phyloP scores from a whole-genome alignment of 2,329 filamentous ascomycete species.

The Colletotrichum brevisporum region DNA sequence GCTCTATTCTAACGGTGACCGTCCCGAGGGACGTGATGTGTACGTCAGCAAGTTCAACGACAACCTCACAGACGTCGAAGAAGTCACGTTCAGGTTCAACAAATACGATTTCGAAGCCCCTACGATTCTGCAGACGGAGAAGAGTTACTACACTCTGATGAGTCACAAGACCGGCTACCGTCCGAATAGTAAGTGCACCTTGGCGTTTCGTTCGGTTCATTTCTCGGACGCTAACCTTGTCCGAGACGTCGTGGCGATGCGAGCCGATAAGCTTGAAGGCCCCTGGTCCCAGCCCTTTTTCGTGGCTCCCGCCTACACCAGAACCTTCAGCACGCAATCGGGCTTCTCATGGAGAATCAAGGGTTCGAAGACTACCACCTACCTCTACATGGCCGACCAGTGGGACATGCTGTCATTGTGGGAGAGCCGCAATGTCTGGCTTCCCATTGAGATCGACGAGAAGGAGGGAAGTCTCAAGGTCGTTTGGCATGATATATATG shows the following conservation, averaged over 20 bases:
- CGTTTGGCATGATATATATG: constrained; percentile 68
- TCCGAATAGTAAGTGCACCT: constrained; percentile 59
- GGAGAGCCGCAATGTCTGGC: constrained; percentile 70
- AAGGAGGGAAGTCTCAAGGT: constrained; percentile 61
- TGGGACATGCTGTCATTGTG: constrained; percentile 67
- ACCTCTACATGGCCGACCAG: constrained; percentile 64
- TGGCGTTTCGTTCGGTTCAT: too few species aligned
- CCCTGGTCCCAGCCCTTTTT: constrained; percentile 69
- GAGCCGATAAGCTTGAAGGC: constrained; percentile 62
- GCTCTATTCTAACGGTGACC: constrained; percentile 72
- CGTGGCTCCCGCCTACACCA: constrained; percentile 63
- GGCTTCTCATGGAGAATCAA: constrained; percentile 64
- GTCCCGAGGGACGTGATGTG: constrained; percentile 67
- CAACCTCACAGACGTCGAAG: constrained; percentile 64
- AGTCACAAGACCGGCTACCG: constrained; percentile 75
- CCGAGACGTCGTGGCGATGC: constrained; percentile 65
- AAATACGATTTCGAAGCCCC: constrained; percentile 74
- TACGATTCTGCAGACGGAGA: constrained; percentile 71
- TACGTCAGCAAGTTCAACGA: constrained; percentile 69
- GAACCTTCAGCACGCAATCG: constrained; percentile 66
- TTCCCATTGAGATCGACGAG: constrained; percentile 66
- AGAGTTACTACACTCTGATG: constrained; percentile 73
- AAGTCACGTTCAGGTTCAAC: constrained; percentile 67
- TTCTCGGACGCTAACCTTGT: too few species aligned
- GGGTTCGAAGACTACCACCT: constrained; percentile 63